A percentile compares a stretch with the other conserved stretches of the same genome.
These are phyloP conservation scores for Thermothelomyces thermophilus DNA, from an alignment of 2,329 filamentous ascomycete species.

Conservation along the genomic window DNA sequence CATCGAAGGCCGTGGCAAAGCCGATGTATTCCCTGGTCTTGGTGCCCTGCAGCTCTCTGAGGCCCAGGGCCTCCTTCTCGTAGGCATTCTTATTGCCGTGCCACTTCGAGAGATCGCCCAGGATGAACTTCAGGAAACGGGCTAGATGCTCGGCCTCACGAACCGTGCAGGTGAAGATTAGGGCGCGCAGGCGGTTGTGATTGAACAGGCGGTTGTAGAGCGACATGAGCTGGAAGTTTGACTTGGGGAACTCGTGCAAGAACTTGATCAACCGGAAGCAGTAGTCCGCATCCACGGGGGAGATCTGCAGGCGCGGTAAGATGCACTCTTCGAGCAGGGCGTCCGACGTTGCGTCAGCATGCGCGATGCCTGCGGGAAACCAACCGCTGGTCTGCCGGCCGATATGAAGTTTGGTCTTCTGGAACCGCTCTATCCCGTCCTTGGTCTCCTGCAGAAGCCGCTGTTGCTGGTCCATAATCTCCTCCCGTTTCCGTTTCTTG, in stretches of 20 bases:
- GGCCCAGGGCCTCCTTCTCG: constrained; percentile 72
- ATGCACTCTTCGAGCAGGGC: constrained; percentile 84
- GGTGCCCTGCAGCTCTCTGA: constrained; percentile 28
- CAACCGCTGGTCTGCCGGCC: constrained; percentile 70
- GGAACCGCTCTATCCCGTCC: constrained; percentile 59
- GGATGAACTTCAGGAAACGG: constrained; percentile 74
- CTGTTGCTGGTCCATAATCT: constrained; percentile 61
- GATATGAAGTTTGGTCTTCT: constrained; percentile 61
- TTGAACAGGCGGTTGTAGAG: constrained; percentile 80
- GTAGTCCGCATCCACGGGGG: constrained; percentile 82
- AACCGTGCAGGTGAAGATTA: constrained; percentile 85
- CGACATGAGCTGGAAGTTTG: constrained; percentile 79
- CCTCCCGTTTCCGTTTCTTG: constrained; percentile 63
- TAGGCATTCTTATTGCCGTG: constrained; percentile 70
- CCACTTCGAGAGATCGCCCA: constrained; percentile 78
- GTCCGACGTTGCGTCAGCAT: constrained; percentile 62
- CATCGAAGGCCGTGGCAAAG: constrained; percentile 68
- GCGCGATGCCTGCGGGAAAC: constrained; percentile 62
- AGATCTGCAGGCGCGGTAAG: constrained; percentile 78
- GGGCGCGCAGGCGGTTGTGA: constrained; percentile 68
- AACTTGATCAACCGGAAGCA: constrained; percentile 80
- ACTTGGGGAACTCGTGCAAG: constrained; percentile 75
- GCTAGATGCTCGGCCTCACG: constrained; percentile 91
- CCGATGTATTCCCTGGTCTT: constrained; percentile 59
- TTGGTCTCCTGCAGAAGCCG: constrained; percentile 68